Conservation (phyloP, 2,329 filamentous ascomycete genomes). For the Talaromyces sp. region DNA sequence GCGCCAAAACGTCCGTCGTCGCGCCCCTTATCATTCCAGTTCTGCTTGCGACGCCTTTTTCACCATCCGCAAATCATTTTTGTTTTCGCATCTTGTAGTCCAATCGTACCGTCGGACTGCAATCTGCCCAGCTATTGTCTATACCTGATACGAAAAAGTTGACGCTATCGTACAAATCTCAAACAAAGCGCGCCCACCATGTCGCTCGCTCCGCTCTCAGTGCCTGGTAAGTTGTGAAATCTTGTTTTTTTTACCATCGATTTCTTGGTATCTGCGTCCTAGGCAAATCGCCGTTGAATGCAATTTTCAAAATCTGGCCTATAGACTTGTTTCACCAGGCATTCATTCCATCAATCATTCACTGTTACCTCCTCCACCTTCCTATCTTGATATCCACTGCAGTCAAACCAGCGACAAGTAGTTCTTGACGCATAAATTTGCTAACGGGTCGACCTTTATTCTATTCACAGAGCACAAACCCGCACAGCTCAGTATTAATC, state of each 20-base stretch:
- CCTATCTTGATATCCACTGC: conserved; percentile 11
- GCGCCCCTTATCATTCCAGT: conserved; percentile 11
- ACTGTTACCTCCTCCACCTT: conserved; percentile 16
- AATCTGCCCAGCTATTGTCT: conserved; percentile 1
- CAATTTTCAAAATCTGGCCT: neutral
- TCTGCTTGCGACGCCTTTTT: conserved; percentile 11
- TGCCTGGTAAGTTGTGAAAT: conserved; percentile 25
- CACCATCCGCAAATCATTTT: neutral
- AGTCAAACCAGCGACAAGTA: conserved; percentile 2
- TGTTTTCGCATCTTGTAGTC: neutral
- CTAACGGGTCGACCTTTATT: conserved; percentile 8
- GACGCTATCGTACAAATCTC: conserved; percentile 15
- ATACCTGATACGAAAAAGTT: conserved; percentile 11
- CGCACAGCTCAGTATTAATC: conserved; percentile 29
- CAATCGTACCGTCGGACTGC: conserved; percentile 10
- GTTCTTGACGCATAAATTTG: neutral
- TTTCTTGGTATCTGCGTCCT: conserved; percentile 10
- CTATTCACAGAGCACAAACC: conserved; percentile 30
- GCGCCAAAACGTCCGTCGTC: conserved; percentile 9
- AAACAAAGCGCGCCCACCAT: conserved; percentile 21
- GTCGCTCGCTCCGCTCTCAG: conserved; percentile 26
- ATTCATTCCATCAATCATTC: conserved; percentile 3
- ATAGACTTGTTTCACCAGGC: conserved; percentile 3
- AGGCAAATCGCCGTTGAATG: conserved; percentile 2
- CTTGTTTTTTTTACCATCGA: conserved; percentile 6